Percentiles rank a stretch among this genome's conserved stretches.
phyloP scores from a whole-genome alignment of 306 rosid genomes.

The Cucurbita moschata region DNA sequence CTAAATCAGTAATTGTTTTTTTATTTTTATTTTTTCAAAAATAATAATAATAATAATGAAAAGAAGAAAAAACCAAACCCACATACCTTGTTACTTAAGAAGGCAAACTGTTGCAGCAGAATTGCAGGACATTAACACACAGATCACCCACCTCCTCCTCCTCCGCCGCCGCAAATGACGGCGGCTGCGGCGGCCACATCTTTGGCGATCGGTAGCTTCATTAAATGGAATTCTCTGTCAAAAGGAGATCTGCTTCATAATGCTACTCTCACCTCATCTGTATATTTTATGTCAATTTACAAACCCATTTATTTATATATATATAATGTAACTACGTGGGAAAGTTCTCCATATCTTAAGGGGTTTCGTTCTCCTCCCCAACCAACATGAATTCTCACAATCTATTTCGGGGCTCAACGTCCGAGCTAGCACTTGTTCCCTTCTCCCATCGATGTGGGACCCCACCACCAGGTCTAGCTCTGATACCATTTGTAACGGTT shows the following conservation, averaged over 20 bases:
- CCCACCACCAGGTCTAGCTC: too few species aligned
- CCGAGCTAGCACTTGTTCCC: too few species aligned
- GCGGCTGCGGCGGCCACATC: background rate
- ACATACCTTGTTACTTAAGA: background rate
- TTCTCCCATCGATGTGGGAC: too few species aligned
- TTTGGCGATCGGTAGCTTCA: background rate
- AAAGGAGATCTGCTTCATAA: constrained; percentile 14
- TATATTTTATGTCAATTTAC: background rate
- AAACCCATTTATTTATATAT: background rate
- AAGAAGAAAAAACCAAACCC: too few species aligned
- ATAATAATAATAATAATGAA: background rate
- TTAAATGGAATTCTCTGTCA: constrained; percentile 12
- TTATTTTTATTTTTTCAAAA: too few species aligned
- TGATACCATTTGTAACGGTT: too few species aligned
- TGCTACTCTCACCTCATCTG: background rate
- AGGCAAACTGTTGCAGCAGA: background rate
- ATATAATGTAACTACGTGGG: too few species aligned
- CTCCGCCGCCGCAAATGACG: background rate
- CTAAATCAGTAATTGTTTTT: too few species aligned
- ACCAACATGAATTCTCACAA: too few species aligned
- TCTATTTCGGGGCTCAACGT: too few species aligned
- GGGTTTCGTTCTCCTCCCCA: too few species aligned
- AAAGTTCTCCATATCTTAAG: too few species aligned
- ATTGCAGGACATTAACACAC: constrained; percentile 1
- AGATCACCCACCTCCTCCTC: background rate